phyloP scores from a whole-genome alignment of 805 yeast genomes.

The Spathaspora passalidarum region DNA sequence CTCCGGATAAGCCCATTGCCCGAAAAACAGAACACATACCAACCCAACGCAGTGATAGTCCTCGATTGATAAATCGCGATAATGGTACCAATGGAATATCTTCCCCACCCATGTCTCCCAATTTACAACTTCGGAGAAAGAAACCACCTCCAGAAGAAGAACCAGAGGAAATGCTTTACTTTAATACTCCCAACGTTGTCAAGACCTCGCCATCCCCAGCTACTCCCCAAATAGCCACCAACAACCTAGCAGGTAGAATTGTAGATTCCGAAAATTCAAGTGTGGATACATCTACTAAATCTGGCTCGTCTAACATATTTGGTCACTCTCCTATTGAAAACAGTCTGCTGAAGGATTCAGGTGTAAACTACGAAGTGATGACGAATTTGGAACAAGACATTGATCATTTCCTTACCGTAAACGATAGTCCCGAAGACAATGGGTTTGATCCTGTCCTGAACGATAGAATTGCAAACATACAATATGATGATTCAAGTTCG shows the following conservation, averaged over 20 bases:
- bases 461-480: neutral
- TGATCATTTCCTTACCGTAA: slow-evolving; percentile 13
- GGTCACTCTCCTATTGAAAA: too few species aligned
- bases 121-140: neutral
- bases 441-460: neutral
- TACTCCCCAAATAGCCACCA: neutral
- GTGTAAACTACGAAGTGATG: slow-evolving; percentile 19
- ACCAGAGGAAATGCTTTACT: neutral
- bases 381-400: slow-evolving; percentile 22
- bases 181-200: neutral
- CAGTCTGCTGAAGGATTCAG: neutral
- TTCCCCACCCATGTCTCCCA: neutral
- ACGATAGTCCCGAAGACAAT: neutral
- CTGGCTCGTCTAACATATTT: neutral
- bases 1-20: too few species aligned
- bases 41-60: too few species aligned
- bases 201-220: slow-evolving; percentile 2
- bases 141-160: neutral
- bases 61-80: too few species aligned
- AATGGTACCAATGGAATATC: too few species aligned
- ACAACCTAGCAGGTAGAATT: neutral
- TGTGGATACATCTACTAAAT: neutral
- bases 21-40: too few species aligned
- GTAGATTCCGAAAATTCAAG: neutral
- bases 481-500: neutral